Base-by-base conservation (phyloP, 768 basidiomycete genomes). In the Kwoniella dendrophila region DNA sequence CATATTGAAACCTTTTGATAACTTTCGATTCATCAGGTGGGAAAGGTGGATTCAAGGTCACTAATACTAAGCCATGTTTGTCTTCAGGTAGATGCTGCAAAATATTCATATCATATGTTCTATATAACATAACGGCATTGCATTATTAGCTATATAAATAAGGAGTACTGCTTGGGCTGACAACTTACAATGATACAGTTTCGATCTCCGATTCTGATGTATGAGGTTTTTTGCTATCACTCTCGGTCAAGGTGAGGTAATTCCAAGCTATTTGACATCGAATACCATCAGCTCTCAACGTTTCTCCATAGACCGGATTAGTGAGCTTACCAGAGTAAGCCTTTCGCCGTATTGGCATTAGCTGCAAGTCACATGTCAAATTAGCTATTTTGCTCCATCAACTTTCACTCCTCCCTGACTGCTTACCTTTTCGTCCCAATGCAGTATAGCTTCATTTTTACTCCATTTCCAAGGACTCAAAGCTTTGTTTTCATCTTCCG, bases 261-360 rank as follows among this genome's bases (percentile, higher is more conserved):
- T 90, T 90, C 88, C 88, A 90, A 66, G 87, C 76, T 75, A 51
- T n/a, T n/a, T n/a, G n/a, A n/a, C n/a, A n/a, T n/a, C n/a, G 1
- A 6, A 27, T 5, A 34, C 34, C 33, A 54, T 30, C 43, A 44
- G 36, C 36, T 20, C 30, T 48, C 36, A 45, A 27, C 57, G 33
- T 14, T 5, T 8, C 44, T 47, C 44, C 20, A 47, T 47, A 52
- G 50, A 33, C 30, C 7, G 2, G 6, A 36, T 24, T 20, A 29
- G 4, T 16, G 29, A 16, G 59, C 72, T 53, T 44, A 77, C 72
- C 87, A 0, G 87, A 86, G 86, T 88, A 90, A 0, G 87, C 87
- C 11, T 80, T 64, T 20, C 83, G 79, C 49, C 81, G 80, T 58
- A 80, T 81, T 0, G 88, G 90, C 88, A 90, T 89, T 14, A 90